Conservation (phyloP, 75 land plant species). For the Cryptomeria japonica region DNA sequence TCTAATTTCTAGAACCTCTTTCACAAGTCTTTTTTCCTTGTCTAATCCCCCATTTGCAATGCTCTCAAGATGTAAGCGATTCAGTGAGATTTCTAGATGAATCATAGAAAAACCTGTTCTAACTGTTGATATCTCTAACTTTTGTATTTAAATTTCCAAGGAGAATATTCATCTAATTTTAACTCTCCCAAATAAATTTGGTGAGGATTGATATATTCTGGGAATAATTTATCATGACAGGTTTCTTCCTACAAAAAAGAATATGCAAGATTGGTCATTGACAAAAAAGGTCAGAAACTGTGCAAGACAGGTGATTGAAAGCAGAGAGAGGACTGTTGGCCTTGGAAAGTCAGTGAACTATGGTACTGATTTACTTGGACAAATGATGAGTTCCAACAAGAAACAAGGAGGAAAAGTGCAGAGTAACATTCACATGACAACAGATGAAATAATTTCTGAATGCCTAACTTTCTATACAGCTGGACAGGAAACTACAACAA, state of each 20-base stretch:
- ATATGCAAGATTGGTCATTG: conserved; percentile 20
- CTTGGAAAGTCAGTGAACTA: conserved; percentile 11
- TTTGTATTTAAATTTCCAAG: neutral
- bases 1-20: too few species aligned
- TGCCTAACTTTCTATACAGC: conserved; percentile 51
- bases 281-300: conserved; percentile 12
- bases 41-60: neutral
- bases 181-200: neutral
- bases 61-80: neutral
- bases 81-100: neutral
- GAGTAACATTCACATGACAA: conserved; percentile 19
- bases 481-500: conserved; percentile 52
- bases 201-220: neutral
- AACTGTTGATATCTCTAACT: neutral
- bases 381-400: conserved; percentile 31
- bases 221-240: conserved; percentile 3
- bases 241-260: conserved; percentile 41
- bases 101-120: neutral
- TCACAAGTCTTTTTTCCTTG: too few species aligned
- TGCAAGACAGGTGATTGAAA: conserved; percentile 24
- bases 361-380: conserved; percentile 42
- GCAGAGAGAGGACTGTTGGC: conserved; percentile 19
- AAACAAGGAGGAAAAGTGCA: conserved; percentile 13
- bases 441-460: conserved; percentile 48
- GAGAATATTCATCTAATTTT: neutral